Evolutionary conservation across 164 flowering plant species (phyloP).

Genomic region (Pachysandra terminalis): DNA sequence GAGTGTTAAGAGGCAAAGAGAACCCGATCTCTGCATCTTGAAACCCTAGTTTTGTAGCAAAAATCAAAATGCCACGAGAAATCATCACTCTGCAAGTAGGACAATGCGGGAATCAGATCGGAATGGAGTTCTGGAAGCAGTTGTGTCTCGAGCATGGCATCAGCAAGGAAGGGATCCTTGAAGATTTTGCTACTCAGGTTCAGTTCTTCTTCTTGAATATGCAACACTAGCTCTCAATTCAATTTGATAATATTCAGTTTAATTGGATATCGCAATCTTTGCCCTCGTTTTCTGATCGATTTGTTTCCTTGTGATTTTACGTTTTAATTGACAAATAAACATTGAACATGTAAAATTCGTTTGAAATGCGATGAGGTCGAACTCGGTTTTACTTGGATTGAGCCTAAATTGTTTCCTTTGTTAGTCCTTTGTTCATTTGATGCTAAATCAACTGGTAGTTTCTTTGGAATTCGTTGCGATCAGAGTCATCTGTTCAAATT

Average conservation of each 20-base stretch:
- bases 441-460: too few relatives aligned
- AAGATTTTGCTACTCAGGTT: too few relatives aligned
- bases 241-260: not conserved
- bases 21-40: not conserved
- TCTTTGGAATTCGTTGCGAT: too few relatives aligned
- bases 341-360: not conserved
- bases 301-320: not conserved
- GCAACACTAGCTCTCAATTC: not conserved
- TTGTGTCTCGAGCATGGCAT: too few relatives aligned
- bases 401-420: too few relatives aligned
- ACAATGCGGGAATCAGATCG: conserved; percentile 99
- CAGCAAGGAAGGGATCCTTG: too few relatives aligned
- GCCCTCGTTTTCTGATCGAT: not conserved
- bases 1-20: not conserved
- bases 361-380: too few relatives aligned
- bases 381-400: too few relatives aligned
- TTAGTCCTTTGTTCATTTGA: too few relatives aligned
- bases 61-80: conserved; percentile 96
- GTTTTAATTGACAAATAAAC: not conserved
- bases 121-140: too few relatives aligned
- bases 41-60: conserved; percentile 18
- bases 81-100: conserved; percentile 97
- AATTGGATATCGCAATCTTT: not conserved
- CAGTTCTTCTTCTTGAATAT: not conserved
- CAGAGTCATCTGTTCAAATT: too few relatives aligned